Evolutionary conservation across 352 stramenopile species (phyloP).

Genomic region (Phytophthora ramorum): DNA sequence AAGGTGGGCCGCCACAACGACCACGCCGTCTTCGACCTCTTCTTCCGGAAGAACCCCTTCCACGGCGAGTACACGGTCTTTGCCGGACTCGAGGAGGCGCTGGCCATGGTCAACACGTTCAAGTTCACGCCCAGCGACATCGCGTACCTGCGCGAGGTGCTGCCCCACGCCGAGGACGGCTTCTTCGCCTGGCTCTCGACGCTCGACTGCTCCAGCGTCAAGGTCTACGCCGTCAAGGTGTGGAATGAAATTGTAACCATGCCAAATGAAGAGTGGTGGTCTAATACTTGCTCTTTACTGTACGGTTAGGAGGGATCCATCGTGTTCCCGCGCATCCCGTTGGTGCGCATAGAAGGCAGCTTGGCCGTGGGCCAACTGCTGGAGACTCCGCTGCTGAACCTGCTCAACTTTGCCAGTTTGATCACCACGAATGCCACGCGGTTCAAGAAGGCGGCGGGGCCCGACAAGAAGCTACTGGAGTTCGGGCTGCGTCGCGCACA

Average conservation of each 20-base stretch:
- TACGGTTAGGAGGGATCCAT: conserved; percentile 92
- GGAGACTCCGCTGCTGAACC: conserved; percentile 98
- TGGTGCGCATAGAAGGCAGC: conserved; percentile 94
- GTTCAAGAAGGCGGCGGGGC: conserved; percentile 94
- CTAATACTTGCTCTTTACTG: conserved; percentile 10
- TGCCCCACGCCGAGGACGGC: conserved; percentile 89
- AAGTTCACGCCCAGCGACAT: conserved; percentile 95
- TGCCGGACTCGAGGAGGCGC: conserved; percentile 91
- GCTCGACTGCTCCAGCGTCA: conserved; percentile 94
- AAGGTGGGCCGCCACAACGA: conserved; percentile 95
- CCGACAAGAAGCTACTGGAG: conserved; percentile 90
- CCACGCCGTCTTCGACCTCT: conserved; percentile 95
- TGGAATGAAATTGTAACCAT: background rate
- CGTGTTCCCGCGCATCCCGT: conserved; percentile 95
- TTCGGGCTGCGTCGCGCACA: conserved; percentile 95
- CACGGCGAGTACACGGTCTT: conserved; percentile 97
- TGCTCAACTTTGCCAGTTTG: conserved; percentile 98
- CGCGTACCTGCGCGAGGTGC: conserved; percentile 91
- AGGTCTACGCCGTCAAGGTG: conserved; percentile 92
- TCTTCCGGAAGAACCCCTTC: conserved; percentile 99
- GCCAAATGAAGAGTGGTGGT: background rate
- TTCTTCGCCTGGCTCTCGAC: conserved; percentile 97
- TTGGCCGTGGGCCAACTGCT: conserved; percentile 96
- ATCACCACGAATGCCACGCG: conserved; percentile 98
- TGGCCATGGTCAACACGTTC: conserved; percentile 95